A percentile compares a stretch with the other conserved stretches of the same genome.
Evolutionary conservation across 345 rosid species (phyloP).

Genomic region (Euclidium syriacum): DNA sequence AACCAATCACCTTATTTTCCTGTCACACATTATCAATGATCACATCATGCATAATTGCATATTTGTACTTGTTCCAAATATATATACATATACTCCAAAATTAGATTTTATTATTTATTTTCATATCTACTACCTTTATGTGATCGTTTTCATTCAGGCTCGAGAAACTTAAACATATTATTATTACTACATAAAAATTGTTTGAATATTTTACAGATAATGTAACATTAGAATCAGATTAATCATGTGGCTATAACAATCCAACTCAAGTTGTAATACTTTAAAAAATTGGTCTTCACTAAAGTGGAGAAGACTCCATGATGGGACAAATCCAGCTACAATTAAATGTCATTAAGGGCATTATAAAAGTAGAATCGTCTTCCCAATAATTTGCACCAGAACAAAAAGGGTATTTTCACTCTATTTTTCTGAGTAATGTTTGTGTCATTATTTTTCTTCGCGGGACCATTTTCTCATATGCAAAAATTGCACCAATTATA

Average conservation of each 20-base stretch:
- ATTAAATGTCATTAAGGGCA: not conserved
- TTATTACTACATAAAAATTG: not conserved
- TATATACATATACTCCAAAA: too few relatives aligned
- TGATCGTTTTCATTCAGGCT: not conserved
- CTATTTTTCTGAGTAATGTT: not conserved
- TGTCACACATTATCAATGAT: conserved; percentile 9
- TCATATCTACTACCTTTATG: not conserved
- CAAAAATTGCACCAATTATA: conserved; percentile 5
- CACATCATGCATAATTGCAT: conserved; percentile 28
- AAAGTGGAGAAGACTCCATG: conserved; percentile 14
- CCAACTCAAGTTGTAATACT: not conserved
- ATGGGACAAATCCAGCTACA: conserved; percentile 9
- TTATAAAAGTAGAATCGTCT: conserved; percentile 16
- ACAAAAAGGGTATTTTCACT: conserved; percentile 1
- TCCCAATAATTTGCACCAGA: conserved; percentile 11
- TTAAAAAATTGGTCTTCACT: not conserved
- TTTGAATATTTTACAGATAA: not conserved
- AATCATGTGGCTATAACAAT: not conserved
- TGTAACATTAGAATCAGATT: conserved; percentile 6
- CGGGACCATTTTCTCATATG: conserved; percentile 9
- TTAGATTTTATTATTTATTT: not conserved
- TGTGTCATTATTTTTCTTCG: not conserved
- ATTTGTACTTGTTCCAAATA: conserved; percentile 2
- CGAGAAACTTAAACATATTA: not conserved
- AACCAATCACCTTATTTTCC: conserved; percentile 1